Base-by-base conservation (phyloP, 2,329 filamentous ascomycete genomes). In the Xylaria sp. region DNA sequence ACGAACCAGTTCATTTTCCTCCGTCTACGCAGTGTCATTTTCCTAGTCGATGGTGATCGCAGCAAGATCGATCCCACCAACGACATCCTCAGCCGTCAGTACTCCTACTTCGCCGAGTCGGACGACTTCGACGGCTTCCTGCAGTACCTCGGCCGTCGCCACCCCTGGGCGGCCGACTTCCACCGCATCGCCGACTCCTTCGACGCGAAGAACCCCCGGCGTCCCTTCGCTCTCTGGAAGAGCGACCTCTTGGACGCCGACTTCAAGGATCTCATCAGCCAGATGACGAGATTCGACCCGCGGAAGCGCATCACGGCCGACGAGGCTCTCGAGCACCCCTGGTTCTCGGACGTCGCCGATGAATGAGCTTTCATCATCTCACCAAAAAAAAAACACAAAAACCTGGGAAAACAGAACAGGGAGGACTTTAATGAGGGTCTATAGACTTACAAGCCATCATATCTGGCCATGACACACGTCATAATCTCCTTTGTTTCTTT, bases 91-190 rank as follows among this genome's bases (percentile, higher is more conserved):
- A 73, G 76, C 62, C 74, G 75, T 19, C 78, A 80, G 62, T 72
- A 80, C 11, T 81, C 77, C 2, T 78, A 76, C 64, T 80, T 80
- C 66, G 74, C 73, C 48, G 74, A 80, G 62, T 68, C 70, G 67
- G 68, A 77, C 3, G 72, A 74, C 46, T 70, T 79, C 46, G 69
- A 73, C 42, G 73, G 70, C 18, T 71, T 80, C 58, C 64, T 80
- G 44, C 69, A 73, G 52, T 73, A 76, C 65, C 72, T 80, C 51
- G 75, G 74, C 34, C 68, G 68, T 5, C 67, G 74, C 19, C 76
- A 73, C 62, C 75, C 73, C 16, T 79, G 73, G 72, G 67, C 68
- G 35, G 59, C 73, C 39, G 68, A 75, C 39, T 72, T 79, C 49
- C 68, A 71, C 52, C 70, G 73, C 46, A 71, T 76, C 52, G 66